phyloP scores from a whole-genome alignment of 2,329 filamentous ascomycete genomes.

The Neopestalotiopsis clavispora region DNA sequence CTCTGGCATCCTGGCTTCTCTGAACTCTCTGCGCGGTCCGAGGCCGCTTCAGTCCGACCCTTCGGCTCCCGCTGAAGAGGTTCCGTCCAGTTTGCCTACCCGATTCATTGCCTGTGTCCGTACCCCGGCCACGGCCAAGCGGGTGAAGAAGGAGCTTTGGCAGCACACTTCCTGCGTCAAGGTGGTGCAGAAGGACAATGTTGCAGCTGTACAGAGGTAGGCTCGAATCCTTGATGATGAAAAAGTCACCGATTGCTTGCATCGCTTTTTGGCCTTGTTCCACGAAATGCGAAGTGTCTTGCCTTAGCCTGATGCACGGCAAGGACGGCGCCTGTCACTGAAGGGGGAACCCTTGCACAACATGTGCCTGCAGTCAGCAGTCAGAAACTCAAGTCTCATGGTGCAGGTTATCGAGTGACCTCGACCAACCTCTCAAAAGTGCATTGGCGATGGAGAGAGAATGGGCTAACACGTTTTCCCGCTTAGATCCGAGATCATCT shows the following conservation, averaged over 20 bases:
- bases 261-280: no score
- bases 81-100: constrained; percentile 66
- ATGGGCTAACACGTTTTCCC: background rate
- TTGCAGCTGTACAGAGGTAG: constrained; percentile 56
- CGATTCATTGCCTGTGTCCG: constrained; percentile 84
- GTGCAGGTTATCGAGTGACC: background rate
- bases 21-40: constrained; percentile 57
- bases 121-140: constrained; percentile 69
- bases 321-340: background rate
- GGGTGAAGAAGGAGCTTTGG: constrained; percentile 69
- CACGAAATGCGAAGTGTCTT: background rate
- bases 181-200: constrained; percentile 74
- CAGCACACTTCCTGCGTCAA: constrained; percentile 66
- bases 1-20: constrained; percentile 75
- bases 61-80: constrained; percentile 48
- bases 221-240: background rate
- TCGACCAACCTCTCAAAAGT: background rate
- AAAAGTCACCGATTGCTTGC: background rate
- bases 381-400: background rate
- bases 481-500: constrained; percentile 71
- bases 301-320: background rate
- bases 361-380: background rate
- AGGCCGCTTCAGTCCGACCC: constrained; percentile 48
- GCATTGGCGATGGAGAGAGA: background rate
- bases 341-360: no score